Percentiles rank a stretch among this genome's conserved stretches.
phyloP scores from a whole-genome alignment of 306 rosid genomes.

The Acacia crassicarpa region DNA sequence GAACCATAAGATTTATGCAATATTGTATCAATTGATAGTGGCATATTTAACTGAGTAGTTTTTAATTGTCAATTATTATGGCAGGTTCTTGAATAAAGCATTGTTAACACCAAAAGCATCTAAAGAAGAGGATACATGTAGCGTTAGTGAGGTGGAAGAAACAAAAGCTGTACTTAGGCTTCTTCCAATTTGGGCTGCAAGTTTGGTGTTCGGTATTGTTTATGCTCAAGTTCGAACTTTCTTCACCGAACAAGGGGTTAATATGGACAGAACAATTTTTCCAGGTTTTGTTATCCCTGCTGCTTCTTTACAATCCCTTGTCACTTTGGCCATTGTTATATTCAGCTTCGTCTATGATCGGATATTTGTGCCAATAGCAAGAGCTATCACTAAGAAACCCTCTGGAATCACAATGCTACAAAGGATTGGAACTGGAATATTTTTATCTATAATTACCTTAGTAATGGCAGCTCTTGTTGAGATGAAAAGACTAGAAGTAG shows the following conservation, averaged over 20 bases:
- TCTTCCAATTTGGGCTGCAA: conserved; percentile 45
- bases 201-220: conserved; percentile 23
- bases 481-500: conserved; percentile 54
- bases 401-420: conserved; percentile 29
- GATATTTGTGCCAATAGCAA: conserved; percentile 49
- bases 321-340: conserved; percentile 36
- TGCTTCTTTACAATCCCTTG: conserved; percentile 61
- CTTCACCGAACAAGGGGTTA: conserved; percentile 48
- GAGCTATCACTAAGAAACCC: conserved; percentile 54
- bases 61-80: not conserved
- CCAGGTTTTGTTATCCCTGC: conserved; percentile 60
- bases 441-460: conserved; percentile 44
- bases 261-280: conserved; percentile 48
- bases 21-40: not conserved
- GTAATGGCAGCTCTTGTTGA: conserved; percentile 60
- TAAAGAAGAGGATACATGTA: conserved; percentile 18
- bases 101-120: not conserved
- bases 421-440: conserved; percentile 28
- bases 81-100: not conserved
- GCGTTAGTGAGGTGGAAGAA: conserved; percentile 42
- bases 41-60: not conserved
- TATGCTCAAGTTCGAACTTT: conserved; percentile 43
- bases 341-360: conserved; percentile 58
- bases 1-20: too few species aligned
- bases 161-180: conserved; percentile 50